These are phyloP conservation scores for Monosporascus cannonballus DNA, from an alignment of 2,329 filamentous ascomycete genomes.

Conservation along the genomic window DNA sequence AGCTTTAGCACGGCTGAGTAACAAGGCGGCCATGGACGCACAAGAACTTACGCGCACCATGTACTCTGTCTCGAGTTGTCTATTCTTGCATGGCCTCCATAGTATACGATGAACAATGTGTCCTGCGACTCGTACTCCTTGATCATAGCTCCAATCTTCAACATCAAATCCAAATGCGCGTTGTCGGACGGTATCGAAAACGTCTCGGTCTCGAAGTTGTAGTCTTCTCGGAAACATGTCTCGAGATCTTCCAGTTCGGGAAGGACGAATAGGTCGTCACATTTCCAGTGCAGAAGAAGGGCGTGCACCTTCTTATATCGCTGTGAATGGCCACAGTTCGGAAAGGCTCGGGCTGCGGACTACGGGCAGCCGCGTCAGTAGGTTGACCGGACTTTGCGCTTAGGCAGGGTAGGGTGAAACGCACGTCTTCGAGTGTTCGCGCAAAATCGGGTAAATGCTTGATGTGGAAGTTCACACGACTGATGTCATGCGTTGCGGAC, in stretches of 20 bases:
- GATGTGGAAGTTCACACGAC: constrained; percentile 52
- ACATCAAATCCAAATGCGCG: constrained; percentile 52
- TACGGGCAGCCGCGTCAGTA: constrained; percentile 19
- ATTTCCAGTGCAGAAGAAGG: constrained; percentile 51
- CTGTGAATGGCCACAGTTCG: constrained; percentile 47
- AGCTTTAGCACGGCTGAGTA: constrained; percentile 1
- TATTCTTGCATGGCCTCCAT: constrained; percentile 54
- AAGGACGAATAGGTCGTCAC: constrained; percentile 52
- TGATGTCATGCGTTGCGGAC: constrained; percentile 49
- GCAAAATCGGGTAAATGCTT: constrained; percentile 51
- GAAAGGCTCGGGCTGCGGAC: constrained; percentile 51
- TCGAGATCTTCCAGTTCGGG: constrained; percentile 52
- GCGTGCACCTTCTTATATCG: constrained; percentile 51
- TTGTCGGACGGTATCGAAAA: constrained; percentile 54
- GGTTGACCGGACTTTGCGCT: not conserved
- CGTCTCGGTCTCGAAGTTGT: constrained; percentile 50
- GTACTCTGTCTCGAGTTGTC: constrained; percentile 55
- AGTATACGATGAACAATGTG: constrained; percentile 53
- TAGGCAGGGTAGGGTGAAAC: constrained; percentile 17
- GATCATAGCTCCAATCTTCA: constrained; percentile 49
- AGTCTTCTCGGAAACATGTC: constrained; percentile 48
- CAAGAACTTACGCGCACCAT: constrained; percentile 49
- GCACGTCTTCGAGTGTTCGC: constrained; percentile 47
- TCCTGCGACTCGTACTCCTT: constrained; percentile 50
- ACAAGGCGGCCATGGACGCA: not conserved